Evolutionary conservation across 208 protist genomes (phyloP).

Genomic region (Wallacemonas collosoma): DNA sequence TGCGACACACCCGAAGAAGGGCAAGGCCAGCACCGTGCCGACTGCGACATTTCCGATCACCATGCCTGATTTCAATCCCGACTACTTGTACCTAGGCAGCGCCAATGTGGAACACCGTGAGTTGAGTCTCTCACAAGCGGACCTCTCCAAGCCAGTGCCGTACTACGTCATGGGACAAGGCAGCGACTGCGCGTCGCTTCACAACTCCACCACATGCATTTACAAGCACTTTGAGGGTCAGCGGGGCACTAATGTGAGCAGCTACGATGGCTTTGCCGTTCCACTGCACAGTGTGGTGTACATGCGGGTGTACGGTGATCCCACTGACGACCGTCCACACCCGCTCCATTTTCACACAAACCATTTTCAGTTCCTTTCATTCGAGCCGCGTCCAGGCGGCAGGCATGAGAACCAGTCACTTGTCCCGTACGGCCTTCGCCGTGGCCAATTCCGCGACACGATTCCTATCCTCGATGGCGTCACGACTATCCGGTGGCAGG

Average conservation of each 20-base stretch:
- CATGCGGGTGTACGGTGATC: slow-evolving; percentile 72
- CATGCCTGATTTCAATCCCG: slow-evolving; percentile 36
- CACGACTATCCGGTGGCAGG: slow-evolving; percentile 81
- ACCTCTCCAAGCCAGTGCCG: slow-evolving; percentile 30
- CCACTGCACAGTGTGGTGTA: slow-evolving; percentile 62
- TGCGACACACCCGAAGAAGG: slow-evolving; percentile 20
- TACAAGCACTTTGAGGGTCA: slow-evolving; percentile 73
- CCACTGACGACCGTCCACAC: slow-evolving; percentile 67
- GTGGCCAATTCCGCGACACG: slow-evolving; percentile 76
- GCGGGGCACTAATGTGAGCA: slow-evolving; percentile 23
- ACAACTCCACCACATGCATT: slow-evolving; percentile 57
- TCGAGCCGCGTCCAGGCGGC: slow-evolving; percentile 67
- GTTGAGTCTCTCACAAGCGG: slow-evolving; percentile 72
- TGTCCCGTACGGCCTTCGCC: slow-evolving; percentile 59
- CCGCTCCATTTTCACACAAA: slow-evolving; percentile 89
- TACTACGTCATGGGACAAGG: slow-evolving; percentile 82
- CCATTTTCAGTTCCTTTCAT: slow-evolving; percentile 81
- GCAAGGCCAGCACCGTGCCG: not conserved
- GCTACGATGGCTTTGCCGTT: slow-evolving; percentile 73
- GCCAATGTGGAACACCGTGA: slow-evolving; percentile 31
- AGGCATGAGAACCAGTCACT: slow-evolving; percentile 76
- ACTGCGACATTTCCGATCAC: slow-evolving; percentile 42
- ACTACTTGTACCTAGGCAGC: slow-evolving; percentile 48
- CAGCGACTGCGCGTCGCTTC: slow-evolving; percentile 57
- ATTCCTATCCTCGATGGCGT: slow-evolving; percentile 88